Conservation (phyloP, 768 basidiomycete genomes). For the Brasilioporus rufonigricans region DNA sequence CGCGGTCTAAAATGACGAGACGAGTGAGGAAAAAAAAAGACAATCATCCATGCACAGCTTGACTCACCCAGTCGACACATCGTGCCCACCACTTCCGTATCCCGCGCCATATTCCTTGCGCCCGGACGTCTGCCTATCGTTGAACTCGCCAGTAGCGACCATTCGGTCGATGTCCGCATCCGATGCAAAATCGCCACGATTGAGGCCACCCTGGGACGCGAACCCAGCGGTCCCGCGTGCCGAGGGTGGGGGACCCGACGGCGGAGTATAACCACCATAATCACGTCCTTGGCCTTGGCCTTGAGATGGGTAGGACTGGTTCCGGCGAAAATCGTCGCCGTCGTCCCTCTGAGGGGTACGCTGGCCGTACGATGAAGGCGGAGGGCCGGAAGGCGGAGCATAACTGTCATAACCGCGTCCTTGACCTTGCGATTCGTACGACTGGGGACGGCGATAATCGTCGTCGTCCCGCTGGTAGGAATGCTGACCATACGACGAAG, state of each 20-base stretch:
- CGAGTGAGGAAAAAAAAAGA: too few relatives aligned
- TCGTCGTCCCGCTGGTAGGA: background rate
- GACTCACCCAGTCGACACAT: slow-evolving; percentile 19
- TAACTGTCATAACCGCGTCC: too few relatives aligned
- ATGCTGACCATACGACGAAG: background rate
- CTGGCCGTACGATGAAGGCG: too few relatives aligned
- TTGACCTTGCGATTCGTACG: too few relatives aligned
- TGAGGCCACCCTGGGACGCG: slow-evolving; percentile 14
- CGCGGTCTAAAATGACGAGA: too few relatives aligned
- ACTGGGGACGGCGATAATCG: background rate
- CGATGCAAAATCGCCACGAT: slow-evolving; percentile 28
- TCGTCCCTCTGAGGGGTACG: too few relatives aligned
- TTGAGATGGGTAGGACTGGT: too few relatives aligned
- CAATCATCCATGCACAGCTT: too few relatives aligned
- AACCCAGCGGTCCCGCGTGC: background rate
- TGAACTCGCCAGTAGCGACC: slow-evolving; percentile 17
- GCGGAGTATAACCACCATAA: background rate
- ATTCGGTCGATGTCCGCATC: slow-evolving; percentile 26
- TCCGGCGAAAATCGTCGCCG: too few relatives aligned
- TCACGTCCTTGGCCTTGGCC: background rate
- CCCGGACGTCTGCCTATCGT: background rate
- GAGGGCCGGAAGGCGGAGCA: too few relatives aligned
- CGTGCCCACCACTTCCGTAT: background rate
- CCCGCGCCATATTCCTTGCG: background rate
- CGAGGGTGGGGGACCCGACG: slow-evolving; percentile 5